Conservation (phyloP, 75 land plant genomes). For the Sequoiadendron giganteum region DNA sequence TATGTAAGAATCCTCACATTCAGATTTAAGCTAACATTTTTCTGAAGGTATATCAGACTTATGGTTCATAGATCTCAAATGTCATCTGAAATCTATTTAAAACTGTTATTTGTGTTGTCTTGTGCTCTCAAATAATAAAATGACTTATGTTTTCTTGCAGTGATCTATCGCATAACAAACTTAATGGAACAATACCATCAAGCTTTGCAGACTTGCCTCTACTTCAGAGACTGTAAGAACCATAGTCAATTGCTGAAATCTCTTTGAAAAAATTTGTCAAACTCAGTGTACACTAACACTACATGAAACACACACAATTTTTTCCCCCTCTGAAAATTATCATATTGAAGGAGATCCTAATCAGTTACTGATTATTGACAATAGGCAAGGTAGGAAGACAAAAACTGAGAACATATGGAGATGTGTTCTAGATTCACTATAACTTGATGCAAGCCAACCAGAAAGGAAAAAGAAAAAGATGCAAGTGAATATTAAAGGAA, state of each 20-base stretch:
- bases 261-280: not conserved
- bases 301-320: not conserved
- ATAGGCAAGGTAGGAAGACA: not conserved
- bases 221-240: constrained; percentile 10
- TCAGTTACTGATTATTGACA: not conserved
- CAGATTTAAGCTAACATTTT: not conserved
- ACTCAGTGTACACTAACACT: not conserved
- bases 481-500: not conserved
- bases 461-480: not conserved
- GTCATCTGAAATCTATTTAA: not conserved
- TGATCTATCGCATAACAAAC: constrained; percentile 10
- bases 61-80: not conserved
- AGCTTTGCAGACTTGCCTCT: constrained; percentile 6
- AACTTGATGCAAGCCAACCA: not conserved
- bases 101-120: not conserved
- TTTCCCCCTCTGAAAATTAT: not conserved
- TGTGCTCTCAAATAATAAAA: not conserved
- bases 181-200: constrained; percentile 23
- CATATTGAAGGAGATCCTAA: not conserved
- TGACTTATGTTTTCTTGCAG: not conserved
- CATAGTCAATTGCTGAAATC: not conserved
- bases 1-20: not conserved
- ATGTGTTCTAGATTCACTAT: not conserved
- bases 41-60: not conserved
- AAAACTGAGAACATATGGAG: not conserved